Evolutionary conservation across 2,329 filamentous ascomycete genomes (phyloP).

Genomic region (Didymella lethalis): DNA sequence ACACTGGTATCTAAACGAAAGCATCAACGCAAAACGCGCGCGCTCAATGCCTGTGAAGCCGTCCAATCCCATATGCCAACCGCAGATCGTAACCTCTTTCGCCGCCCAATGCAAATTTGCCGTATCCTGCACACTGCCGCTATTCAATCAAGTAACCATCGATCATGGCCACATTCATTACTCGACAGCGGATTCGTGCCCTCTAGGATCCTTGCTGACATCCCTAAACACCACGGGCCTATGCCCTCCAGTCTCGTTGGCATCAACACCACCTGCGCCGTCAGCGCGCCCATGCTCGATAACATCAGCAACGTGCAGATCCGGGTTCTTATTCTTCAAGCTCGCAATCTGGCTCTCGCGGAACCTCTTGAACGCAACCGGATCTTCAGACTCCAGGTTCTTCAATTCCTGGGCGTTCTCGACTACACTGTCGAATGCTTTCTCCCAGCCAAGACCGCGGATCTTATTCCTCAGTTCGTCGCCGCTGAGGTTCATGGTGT

Average conservation of each 20-base stretch:
- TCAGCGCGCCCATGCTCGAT: conserved; percentile 3
- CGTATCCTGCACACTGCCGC: conserved; percentile 5
- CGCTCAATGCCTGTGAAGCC: conserved; percentile 7
- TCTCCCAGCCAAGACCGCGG: conserved; percentile 61
- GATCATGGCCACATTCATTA: background rate
- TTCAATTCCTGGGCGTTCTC: conserved; percentile 73
- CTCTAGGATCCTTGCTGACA: conserved; percentile 8
- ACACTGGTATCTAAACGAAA: conserved; percentile 5
- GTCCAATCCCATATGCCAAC: conserved; percentile 4
- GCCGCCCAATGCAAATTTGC: conserved; percentile 14
- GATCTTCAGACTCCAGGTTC: conserved; percentile 59
- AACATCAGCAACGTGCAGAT: conserved; percentile 17
- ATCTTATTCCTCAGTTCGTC: conserved; percentile 64
- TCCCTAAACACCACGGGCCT: conserved; percentile 14
- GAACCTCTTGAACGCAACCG: conserved; percentile 43
- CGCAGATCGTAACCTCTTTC: conserved; percentile 11
- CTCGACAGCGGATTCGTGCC: conserved; percentile 12
- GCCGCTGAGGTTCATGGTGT: conserved; percentile 70
- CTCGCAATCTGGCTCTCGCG: conserved; percentile 50
- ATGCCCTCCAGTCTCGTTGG: background rate
- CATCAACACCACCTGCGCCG: background rate
- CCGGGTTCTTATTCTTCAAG: conserved; percentile 46
- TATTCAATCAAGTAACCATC: too few relatives aligned
- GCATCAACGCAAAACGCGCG: conserved; percentile 1
- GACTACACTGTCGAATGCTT: conserved; percentile 68